Evolutionary conservation across 345 rosid genomes (phyloP).

Genomic region (Hirschfeldia incana): DNA sequence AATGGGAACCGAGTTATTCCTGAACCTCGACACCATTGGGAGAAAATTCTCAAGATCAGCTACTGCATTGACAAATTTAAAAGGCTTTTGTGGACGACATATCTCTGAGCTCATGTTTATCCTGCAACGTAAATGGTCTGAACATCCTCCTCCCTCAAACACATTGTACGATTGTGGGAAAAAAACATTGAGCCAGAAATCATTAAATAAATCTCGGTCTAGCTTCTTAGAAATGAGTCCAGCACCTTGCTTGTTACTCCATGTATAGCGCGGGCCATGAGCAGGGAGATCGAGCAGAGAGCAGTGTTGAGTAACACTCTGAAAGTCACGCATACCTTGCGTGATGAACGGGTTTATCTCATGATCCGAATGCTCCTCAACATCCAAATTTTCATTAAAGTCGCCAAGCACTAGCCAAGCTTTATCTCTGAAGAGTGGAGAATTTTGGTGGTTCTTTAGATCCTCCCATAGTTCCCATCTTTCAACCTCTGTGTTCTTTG

Average conservation of each 20-base stretch:
- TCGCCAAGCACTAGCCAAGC: neutral
- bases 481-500: no score
- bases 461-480: neutral
- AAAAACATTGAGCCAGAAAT: neutral
- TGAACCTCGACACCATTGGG: no score
- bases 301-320: neutral
- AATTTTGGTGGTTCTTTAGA: neutral
- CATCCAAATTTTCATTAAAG: neutral
- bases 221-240: neutral
- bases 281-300: neutral
- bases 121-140: neutral
- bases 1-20: neutral
- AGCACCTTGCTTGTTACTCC: neutral
- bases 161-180: neutral
- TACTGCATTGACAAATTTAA: no score
- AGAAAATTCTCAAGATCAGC: no score
- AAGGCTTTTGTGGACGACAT: neutral
- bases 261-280: neutral
- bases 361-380: neutral
- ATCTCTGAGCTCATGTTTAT: neutral
- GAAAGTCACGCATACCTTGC: neutral
- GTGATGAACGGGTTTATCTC: neutral
- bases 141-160: no score
- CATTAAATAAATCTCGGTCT: neutral
- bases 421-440: neutral